Percentiles rank a stretch among this genome's conserved stretches.
Conservation (phyloP, 305 asterid genomes). For the Fraxinus ornus region DNA sequence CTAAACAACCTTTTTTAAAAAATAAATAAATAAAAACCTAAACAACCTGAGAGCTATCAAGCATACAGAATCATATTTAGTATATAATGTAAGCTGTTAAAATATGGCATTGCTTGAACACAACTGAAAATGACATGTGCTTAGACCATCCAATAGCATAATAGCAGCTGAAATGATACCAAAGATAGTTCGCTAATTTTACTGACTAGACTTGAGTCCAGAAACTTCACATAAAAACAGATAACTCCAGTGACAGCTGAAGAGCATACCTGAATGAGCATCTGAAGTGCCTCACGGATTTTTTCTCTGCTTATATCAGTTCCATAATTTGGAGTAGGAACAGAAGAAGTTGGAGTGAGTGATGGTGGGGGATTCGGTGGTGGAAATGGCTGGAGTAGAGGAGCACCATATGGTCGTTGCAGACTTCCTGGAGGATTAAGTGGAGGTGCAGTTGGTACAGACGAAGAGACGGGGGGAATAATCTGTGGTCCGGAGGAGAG, state of each 20-base stretch:
- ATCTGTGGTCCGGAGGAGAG: conserved; percentile 49
- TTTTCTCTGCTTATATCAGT: conserved; percentile 31
- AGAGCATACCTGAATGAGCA: conserved; percentile 65
- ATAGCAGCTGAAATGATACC: neutral
- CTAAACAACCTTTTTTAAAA: neutral
- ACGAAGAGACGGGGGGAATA: conserved; percentile 35
- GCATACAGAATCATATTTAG: neutral
- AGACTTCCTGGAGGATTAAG: conserved; percentile 46
- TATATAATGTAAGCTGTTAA: neutral
- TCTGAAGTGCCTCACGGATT: conserved; percentile 49
- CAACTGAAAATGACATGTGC: neutral
- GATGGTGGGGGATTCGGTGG: conserved; percentile 41
- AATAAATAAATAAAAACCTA: too few relatives aligned
- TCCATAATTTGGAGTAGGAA: conserved; percentile 18
- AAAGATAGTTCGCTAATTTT: neutral
- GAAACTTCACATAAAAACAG: conserved; percentile 1
- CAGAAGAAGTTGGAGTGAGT: conserved; percentile 29
- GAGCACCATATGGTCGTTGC: conserved; percentile 53
- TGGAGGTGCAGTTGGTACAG: conserved; percentile 47
- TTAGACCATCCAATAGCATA: neutral
- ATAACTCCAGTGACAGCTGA: neutral
- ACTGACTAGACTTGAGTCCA: neutral
- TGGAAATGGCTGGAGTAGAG: conserved; percentile 41
- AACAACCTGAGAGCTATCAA: neutral
- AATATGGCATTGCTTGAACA: neutral